These are phyloP conservation scores for Sarcodon sp. DNA, from an alignment of 768 basidiomycete genomes.

Conservation along the genomic window DNA sequence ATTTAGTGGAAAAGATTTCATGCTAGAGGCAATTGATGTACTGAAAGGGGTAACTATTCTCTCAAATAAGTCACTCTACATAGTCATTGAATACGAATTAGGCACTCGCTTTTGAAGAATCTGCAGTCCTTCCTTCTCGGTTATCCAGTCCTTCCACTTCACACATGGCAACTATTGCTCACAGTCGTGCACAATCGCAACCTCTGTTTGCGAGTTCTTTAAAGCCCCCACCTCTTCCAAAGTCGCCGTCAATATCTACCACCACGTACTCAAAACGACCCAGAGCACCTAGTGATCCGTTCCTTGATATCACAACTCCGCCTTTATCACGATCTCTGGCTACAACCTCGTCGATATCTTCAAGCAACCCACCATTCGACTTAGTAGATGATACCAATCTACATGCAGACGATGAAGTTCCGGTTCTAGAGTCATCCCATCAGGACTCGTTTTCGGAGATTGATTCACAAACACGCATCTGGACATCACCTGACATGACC, in stretches of 20 bases:
- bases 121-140: constrained; percentile 16
- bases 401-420: constrained; percentile 4
- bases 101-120: constrained; percentile 70
- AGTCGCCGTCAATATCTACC: constrained; percentile 25
- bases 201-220: constrained; percentile 8
- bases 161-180: constrained; percentile 24
- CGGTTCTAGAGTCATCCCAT: background rate
- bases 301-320: constrained; percentile 48
- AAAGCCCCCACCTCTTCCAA: constrained; percentile 14
- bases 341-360: constrained; percentile 9
- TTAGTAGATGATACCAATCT: constrained; percentile 13
- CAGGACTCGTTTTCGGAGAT: constrained; percentile 10
- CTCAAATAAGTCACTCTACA: constrained; percentile 15
- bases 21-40: constrained; percentile 81
- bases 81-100: constrained; percentile 11
- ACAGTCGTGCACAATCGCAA: constrained; percentile 43
- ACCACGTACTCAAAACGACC: constrained; percentile 45
- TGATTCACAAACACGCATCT: constrained; percentile 54
- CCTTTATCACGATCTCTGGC: constrained; percentile 43
- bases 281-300: constrained; percentile 70
- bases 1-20: constrained; percentile 82
- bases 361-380: background rate
- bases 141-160: constrained; percentile 11
- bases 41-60: constrained; percentile 70
- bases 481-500: constrained; percentile 70